Base-by-base conservation (phyloP, 1,284 basidiomycete species). In the Leccinum pachyderme region DNA sequence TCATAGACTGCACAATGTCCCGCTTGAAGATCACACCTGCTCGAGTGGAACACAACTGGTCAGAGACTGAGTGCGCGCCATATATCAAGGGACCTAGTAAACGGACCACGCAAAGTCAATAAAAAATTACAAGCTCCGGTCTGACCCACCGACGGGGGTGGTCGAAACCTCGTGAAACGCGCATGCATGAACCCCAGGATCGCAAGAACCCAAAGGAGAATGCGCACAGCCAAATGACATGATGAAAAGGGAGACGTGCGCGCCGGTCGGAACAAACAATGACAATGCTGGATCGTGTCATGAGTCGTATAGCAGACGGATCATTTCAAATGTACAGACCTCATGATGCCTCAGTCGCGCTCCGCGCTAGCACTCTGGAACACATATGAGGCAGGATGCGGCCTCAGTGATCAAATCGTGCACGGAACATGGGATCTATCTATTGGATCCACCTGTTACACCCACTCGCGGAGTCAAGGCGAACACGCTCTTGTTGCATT, bases 201-300 rank as follows among this genome's bases (percentile, higher is more conserved):
- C 45, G 44, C 25, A 54, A 47, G 46, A 49, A 27, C 65, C 59
- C 43, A 59, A 64, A 53, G 64, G 60, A 63, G 62, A 56, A 59
- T 25, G 50, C 46, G 53, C 65, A 70, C 66, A 63, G 67, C 67
- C 65, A 47, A 51, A 53, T 41, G 51, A 56, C 55, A 63, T 51
- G 58, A 58, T 35, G 44, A 28, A 47, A 50, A 43, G 33, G 51
- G 51, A 46, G 49, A 51, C 43, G 24, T 47, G 28, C 32, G 44
- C 39, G 32, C 39, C 25, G 33, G 35, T 29, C 33, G 18, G 46
- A 22, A 47, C 49, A 51, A 52, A 51, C 31, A 50, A 55, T 39
- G 57, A 56, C 50, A 45, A 60, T 52, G 57, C 22, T 47, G 47
- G 51, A 56, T 31, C 60, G 56, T 62, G 29, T 62, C 48, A 58